Evolutionary conservation across 129 eudicot genomes (phyloP).

Genomic region (Arctium lappa): DNA sequence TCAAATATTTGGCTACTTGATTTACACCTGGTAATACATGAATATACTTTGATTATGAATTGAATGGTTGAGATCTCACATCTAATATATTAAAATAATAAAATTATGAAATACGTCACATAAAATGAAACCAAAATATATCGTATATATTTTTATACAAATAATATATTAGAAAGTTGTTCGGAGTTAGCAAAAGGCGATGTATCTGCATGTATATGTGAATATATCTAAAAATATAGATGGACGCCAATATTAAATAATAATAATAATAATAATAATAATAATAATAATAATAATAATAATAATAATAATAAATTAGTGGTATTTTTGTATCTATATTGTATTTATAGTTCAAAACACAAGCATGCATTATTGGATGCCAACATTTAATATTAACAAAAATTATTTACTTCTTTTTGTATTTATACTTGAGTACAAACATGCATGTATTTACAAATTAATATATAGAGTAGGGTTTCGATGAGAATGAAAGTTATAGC

Average conservation of each 20-base stretch:
- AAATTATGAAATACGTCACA: too few relatives aligned
- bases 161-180: background rate
- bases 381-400: background rate
- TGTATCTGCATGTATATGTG: background rate
- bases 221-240: background rate
- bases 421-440: background rate
- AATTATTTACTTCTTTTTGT: background rate
- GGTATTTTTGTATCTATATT: background rate
- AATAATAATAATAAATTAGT: background rate
- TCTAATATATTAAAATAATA: too few relatives aligned
- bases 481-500: too few relatives aligned
- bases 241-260: background rate
- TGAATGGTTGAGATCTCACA: too few relatives aligned
- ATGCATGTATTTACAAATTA: background rate
- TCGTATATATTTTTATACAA: background rate
- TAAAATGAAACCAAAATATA: too few relatives aligned
- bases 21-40: too few relatives aligned
- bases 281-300: background rate
- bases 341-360: background rate
- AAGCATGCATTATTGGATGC: background rate
- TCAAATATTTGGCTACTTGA: too few relatives aligned
- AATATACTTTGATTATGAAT: too few relatives aligned
- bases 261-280: background rate
- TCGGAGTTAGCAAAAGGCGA: background rate
- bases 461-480: too few relatives aligned